These are phyloP conservation scores for Penicillium parvum DNA, from an alignment of 495 filamentous ascomycete genomes.

Conservation along the genomic window DNA sequence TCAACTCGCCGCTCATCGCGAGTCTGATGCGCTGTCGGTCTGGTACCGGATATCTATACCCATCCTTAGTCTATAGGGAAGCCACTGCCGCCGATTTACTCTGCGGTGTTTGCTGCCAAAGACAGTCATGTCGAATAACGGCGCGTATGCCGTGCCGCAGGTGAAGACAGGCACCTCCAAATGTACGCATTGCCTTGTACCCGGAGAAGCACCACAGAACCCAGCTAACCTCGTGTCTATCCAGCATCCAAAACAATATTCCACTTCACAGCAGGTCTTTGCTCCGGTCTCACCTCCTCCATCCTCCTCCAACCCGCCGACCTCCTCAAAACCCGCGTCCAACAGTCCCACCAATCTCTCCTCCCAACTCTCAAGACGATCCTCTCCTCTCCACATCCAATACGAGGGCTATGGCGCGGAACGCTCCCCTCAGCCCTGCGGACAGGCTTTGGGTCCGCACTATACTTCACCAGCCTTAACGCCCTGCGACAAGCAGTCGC, in stretches of 20 bases:
- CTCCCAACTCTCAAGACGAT: slow-evolving; percentile 67
- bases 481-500: slow-evolving; percentile 69
- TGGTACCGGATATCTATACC: slow-evolving; percentile 8
- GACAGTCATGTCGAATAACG: slow-evolving; percentile 43
- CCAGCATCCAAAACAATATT: slow-evolving; percentile 53
- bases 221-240: neutral
- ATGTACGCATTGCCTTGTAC: slow-evolving; percentile 17
- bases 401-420: slow-evolving; percentile 87
- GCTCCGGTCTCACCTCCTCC: slow-evolving; percentile 80
- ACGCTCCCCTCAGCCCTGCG: slow-evolving; percentile 87
- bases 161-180: slow-evolving; percentile 32
- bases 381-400: slow-evolving; percentile 51
- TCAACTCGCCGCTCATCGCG: slow-evolving; percentile 1
- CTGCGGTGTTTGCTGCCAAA: slow-evolving; percentile 3
- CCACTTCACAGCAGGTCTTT: slow-evolving; percentile 86
- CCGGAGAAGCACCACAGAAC: neutral
- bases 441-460: slow-evolving; percentile 85
- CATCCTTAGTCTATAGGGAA: neutral
- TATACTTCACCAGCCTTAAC: slow-evolving; percentile 92
- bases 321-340: slow-evolving; percentile 91
- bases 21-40: slow-evolving; percentile 11
- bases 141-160: slow-evolving; percentile 28
- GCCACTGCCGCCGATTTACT: neutral
- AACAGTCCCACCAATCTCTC: slow-evolving; percentile 59
- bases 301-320: slow-evolving; percentile 93